Conservation (phyloP, 164 flowering plant species). For the Taxillus chinensis region DNA sequence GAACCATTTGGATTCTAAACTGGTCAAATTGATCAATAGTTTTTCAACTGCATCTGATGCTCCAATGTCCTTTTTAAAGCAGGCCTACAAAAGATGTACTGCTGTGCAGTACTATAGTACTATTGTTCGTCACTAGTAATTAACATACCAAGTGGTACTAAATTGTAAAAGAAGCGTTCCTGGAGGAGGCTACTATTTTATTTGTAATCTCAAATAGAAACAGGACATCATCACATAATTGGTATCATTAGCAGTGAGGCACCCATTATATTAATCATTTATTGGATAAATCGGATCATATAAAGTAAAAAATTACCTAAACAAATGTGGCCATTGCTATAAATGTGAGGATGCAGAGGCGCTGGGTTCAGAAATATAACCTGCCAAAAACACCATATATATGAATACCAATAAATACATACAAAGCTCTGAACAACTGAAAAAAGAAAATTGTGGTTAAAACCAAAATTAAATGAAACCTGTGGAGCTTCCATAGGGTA, state of each 20-base stretch:
- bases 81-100: no score
- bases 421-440: neutral
- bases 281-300: neutral
- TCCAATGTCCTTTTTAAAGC: no score
- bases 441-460: neutral
- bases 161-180: no score
- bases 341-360: conserved; percentile 5
- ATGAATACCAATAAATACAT: neutral
- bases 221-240: neutral
- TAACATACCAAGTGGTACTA: no score
- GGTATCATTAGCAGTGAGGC: neutral
- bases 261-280: neutral
- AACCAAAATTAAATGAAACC: neutral
- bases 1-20: no score
- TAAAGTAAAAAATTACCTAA: neutral
- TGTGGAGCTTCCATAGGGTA: conserved; percentile 6
- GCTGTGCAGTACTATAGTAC: no score
- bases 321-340: conserved; percentile 6
- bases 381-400: neutral
- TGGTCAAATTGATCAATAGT: no score
- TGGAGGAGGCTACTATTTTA: no score
- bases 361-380: conserved; percentile 5
- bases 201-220: neutral
- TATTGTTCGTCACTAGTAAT: no score
- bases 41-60: no score